Evolutionary conservation across 169 alveolate species (phyloP).

Genomic region (Plasmodium berghei): DNA sequence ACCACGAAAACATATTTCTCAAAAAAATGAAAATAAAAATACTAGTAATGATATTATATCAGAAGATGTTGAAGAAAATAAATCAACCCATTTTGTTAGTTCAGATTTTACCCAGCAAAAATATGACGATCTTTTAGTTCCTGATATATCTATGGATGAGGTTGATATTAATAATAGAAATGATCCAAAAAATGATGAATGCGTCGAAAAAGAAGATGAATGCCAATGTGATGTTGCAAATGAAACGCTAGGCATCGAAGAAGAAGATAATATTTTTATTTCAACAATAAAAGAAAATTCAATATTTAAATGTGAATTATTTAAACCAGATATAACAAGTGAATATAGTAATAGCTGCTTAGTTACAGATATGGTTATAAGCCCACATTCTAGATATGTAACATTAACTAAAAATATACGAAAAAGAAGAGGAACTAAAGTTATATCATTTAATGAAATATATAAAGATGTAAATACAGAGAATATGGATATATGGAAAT

Average conservation of each 20-base stretch:
- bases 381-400: slow-evolving; percentile 93
- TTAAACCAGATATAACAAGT: slow-evolving; percentile 21
- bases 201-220: background rate
- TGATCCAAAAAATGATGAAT: background rate
- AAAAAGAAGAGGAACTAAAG: slow-evolving; percentile 69
- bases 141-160: slow-evolving; percentile 26
- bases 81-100: slow-evolving; percentile 47
- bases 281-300: slow-evolving; percentile 45
- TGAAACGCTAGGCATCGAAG: background rate
- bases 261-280: slow-evolving; percentile 65
- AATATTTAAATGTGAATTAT: slow-evolving; percentile 37
- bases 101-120: slow-evolving; percentile 28
- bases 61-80: slow-evolving; percentile 41
- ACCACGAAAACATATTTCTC: background rate
- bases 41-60: slow-evolving; percentile 1
- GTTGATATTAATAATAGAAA: background rate
- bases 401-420: slow-evolving; percentile 90
- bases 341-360: slow-evolving; percentile 75
- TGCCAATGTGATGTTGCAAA: background rate
- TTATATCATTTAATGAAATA: slow-evolving; percentile 50
- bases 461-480: slow-evolving; percentile 70
- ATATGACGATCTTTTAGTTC: slow-evolving; percentile 28
- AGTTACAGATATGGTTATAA: slow-evolving; percentile 87
- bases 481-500: slow-evolving; percentile 33
- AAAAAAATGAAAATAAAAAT: slow-evolving; percentile 13